Evolutionary conservation across 305 asterid genomes (phyloP).

Genomic region (Petunia hybrid): DNA sequence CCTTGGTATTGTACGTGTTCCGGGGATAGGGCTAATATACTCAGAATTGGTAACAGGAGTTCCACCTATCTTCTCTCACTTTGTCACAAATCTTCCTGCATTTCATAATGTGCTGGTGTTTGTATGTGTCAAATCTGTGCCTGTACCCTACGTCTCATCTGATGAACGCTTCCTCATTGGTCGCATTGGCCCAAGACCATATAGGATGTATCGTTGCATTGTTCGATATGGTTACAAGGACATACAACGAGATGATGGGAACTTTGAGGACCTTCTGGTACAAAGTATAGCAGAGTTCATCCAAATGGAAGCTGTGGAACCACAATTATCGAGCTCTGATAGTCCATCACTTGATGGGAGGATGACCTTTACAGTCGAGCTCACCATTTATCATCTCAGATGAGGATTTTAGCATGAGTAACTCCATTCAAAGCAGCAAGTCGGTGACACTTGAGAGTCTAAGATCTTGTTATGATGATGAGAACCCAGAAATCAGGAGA

Average conservation of each 20-base stretch:
- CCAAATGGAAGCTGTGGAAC: slow-evolving; percentile 94
- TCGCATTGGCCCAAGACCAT: slow-evolving; percentile 88
- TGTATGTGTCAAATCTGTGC: slow-evolving; percentile 86
- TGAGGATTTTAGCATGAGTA: slow-evolving; percentile 45
- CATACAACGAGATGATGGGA: slow-evolving; percentile 73
- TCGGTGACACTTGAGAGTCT: slow-evolving; percentile 70
- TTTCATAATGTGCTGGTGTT: slow-evolving; percentile 89
- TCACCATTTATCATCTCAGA: slow-evolving; percentile 56
- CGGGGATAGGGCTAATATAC: slow-evolving; percentile 93
- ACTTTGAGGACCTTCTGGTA: slow-evolving; percentile 82
- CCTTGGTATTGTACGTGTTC: slow-evolving; percentile 97
- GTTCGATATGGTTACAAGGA: slow-evolving; percentile 96
- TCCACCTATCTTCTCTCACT: slow-evolving; percentile 94
- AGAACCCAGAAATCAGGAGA: slow-evolving; percentile 72
- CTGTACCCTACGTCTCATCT: slow-evolving; percentile 77
- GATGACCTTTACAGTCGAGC: slow-evolving; percentile 51
- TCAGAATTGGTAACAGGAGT: slow-evolving; percentile 95
- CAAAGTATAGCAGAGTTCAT: slow-evolving; percentile 93
- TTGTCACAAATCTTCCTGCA: slow-evolving; percentile 95
- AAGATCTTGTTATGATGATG: slow-evolving; percentile 76
- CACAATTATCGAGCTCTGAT: slow-evolving; percentile 67
- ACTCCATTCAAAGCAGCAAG: slow-evolving; percentile 72
- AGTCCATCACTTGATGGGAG: slow-evolving; percentile 78
- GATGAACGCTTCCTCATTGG: slow-evolving; percentile 96
- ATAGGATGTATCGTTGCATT: slow-evolving; percentile 94